Percentiles rank a stretch among this genome's conserved stretches.
phyloP scores from a whole-genome alignment of 352 stramenopile species.

The Ochromonadaceae sp. region DNA sequence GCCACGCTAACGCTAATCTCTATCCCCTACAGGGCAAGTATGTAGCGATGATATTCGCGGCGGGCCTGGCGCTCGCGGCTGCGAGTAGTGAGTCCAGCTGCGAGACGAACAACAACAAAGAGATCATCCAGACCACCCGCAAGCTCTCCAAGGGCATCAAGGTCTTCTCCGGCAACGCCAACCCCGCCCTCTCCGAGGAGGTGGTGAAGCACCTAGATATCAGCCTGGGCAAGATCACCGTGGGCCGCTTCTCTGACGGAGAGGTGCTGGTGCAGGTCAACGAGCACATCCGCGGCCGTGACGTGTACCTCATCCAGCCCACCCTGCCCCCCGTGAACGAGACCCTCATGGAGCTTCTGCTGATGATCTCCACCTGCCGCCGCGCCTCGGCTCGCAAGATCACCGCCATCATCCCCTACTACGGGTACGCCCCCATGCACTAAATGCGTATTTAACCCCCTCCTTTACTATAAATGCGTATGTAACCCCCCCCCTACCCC shows the following conservation, averaged over 20 bases:
- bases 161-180: slow-evolving; percentile 95
- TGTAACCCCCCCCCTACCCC: not conserved
- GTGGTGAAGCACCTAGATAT: slow-evolving; percentile 92
- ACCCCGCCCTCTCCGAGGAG: slow-evolving; percentile 85
- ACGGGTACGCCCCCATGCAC: slow-evolving; percentile 50
- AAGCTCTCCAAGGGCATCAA: too few species aligned
- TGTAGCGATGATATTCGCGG: too few species aligned
- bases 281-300: slow-evolving; percentile 97
- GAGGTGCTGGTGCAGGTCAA: slow-evolving; percentile 99
- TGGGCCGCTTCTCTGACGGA: slow-evolving; percentile 90
- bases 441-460: too few species aligned
- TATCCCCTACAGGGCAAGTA: too few species aligned
- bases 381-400: slow-evolving; percentile 92
- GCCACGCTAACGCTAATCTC: too few species aligned
- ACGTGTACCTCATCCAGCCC: slow-evolving; percentile 99
- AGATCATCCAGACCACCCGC: too few species aligned
- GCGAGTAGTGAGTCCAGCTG: too few species aligned
- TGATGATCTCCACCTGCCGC: slow-evolving; percentile 90
- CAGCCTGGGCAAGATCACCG: slow-evolving; percentile 91
- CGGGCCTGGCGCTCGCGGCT: too few species aligned
- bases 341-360: slow-evolving; percentile 97
- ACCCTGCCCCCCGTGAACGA: slow-evolving; percentile 98
- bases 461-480: not conserved
- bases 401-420: slow-evolving; percentile 94
- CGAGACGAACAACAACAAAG: too few species aligned